These are phyloP conservation scores for Medicago ruthenica DNA, from an alignment of 306 rosid species.

Conservation along the genomic window DNA sequence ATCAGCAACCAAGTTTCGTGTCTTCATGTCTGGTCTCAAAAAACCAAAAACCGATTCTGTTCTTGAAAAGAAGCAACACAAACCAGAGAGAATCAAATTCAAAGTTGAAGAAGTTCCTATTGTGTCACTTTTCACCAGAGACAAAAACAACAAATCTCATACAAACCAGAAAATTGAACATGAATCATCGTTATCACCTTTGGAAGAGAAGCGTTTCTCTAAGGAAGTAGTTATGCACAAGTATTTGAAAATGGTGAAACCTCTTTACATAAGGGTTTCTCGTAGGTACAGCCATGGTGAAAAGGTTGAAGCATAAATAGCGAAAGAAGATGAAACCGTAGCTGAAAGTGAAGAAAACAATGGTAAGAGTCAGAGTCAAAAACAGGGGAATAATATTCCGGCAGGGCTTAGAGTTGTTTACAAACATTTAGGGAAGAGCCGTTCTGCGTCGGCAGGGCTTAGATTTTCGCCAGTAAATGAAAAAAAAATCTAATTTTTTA, in stretches of 20 bases:
- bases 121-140: conserved; percentile 79
- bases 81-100: conserved; percentile 51
- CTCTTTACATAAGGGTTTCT: conserved; percentile 82
- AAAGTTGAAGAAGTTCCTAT: conserved; percentile 93
- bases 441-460: too few relatives aligned
- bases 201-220: conserved; percentile 78
- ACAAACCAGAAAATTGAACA: conserved; percentile 45
- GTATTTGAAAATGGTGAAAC: conserved; percentile 88
- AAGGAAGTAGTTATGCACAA: conserved; percentile 84
- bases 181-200: conserved; percentile 39
- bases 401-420: conserved; percentile 80
- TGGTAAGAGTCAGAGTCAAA: conserved; percentile 52
- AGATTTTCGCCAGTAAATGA: too few relatives aligned
- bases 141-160: conserved; percentile 49
- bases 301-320: conserved; percentile 15
- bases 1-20: conserved; percentile 87
- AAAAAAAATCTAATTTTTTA: too few relatives aligned
- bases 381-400: conserved; percentile 67
- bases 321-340: conserved; percentile 41
- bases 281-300: conserved; percentile 56
- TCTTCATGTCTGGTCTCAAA: conserved; percentile 78
- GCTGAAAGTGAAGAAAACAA: conserved; percentile 37
- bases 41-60: conserved; percentile 60
- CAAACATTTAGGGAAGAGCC: conserved; percentile 96
- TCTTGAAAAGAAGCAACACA: conserved; percentile 14